A percentile compares a stretch with the other conserved stretches of the same genome.
These are phyloP conservation scores for Schizonepeta tenuifolia DNA, from an alignment of 257 asterid species.

Conservation along the genomic window DNA sequence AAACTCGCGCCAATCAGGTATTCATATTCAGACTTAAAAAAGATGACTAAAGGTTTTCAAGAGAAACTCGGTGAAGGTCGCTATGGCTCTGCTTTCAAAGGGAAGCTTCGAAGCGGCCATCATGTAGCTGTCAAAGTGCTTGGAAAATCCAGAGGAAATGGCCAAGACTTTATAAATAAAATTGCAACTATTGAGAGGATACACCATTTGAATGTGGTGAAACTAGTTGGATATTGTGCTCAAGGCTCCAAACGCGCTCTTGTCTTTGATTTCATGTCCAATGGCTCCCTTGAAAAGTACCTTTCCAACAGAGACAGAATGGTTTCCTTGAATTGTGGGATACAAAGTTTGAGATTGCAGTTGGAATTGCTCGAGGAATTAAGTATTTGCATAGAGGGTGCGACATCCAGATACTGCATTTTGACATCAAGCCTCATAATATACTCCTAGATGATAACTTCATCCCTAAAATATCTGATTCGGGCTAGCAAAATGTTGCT, in stretches of 20 bases:
- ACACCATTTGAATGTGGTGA: too few relatives aligned
- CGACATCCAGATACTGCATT: constrained; percentile 16
- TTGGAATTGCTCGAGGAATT: constrained; percentile 39
- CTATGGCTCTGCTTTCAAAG: constrained; percentile 39
- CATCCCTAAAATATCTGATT: too few relatives aligned
- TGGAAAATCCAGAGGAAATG: not conserved
- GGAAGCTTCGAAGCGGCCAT: constrained; percentile 38
- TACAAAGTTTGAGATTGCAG: constrained; percentile 14
- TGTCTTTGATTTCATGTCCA: not conserved
- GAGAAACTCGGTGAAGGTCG: constrained; percentile 20
- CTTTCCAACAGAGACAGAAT: not conserved
- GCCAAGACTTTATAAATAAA: too few relatives aligned
- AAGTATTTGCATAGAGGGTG: constrained; percentile 33
- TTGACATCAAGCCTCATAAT: constrained; percentile 37
- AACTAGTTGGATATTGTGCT: constrained; percentile 2
- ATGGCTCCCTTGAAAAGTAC: constrained; percentile 20
- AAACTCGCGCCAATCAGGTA: not conserved
- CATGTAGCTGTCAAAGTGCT: constrained; percentile 43
- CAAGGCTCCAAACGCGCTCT: constrained; percentile 14
- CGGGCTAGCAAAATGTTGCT: too few relatives aligned
- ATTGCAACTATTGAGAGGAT: too few relatives aligned
- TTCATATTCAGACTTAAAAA: not conserved
- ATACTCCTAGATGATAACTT: not conserved
- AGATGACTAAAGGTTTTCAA: not conserved
- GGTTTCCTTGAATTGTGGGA: not conserved